A percentile compares a stretch with the other conserved stretches of the same genome.
Evolutionary conservation across 176 grass and related monocot species (phyloP).

Genomic region (Cenchrus fungigraminus): DNA sequence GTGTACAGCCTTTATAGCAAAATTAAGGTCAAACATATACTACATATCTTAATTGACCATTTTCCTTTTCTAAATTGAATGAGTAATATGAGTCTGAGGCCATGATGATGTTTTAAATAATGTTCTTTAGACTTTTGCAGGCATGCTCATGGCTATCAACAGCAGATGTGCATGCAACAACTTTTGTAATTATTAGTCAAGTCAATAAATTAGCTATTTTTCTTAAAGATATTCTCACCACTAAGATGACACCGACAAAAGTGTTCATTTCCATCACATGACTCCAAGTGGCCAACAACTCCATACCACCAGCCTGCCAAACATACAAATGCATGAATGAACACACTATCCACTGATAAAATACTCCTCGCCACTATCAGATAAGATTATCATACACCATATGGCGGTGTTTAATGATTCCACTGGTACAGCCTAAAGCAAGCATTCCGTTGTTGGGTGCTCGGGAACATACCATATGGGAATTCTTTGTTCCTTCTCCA

Average conservation of each 20-base stretch:
- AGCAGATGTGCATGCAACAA: constrained; percentile 33
- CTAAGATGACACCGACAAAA: constrained; percentile 78
- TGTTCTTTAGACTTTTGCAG: constrained; percentile 48
- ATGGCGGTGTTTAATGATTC: constrained; percentile 34
- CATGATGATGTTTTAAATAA: constrained; percentile 41
- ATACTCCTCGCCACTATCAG: constrained; percentile 40
- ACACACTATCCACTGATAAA: constrained; percentile 42
- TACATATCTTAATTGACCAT: constrained; percentile 25
- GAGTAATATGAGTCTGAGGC: background rate
- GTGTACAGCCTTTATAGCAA: background rate
- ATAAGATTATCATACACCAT: constrained; percentile 57
- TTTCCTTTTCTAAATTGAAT: constrained; percentile 36
- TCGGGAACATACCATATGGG: constrained; percentile 84
- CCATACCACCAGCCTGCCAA: constrained; percentile 99
- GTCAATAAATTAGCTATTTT: constrained; percentile 34
- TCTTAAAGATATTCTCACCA: constrained; percentile 72
- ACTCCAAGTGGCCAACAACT: constrained; percentile 87
- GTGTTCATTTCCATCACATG: constrained; percentile 84
- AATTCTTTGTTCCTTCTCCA: constrained; percentile 98
- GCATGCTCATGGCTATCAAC: constrained; percentile 47
- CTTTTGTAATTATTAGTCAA: constrained; percentile 53
- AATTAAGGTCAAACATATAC: constrained; percentile 46
- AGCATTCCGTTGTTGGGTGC: constrained; percentile 44
- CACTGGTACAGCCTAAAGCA: constrained; percentile 19
- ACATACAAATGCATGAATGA: constrained; percentile 52